Evolutionary conservation across 768 basidiomycete species (phyloP).

Genomic region (Podaxis sp.): DNA sequence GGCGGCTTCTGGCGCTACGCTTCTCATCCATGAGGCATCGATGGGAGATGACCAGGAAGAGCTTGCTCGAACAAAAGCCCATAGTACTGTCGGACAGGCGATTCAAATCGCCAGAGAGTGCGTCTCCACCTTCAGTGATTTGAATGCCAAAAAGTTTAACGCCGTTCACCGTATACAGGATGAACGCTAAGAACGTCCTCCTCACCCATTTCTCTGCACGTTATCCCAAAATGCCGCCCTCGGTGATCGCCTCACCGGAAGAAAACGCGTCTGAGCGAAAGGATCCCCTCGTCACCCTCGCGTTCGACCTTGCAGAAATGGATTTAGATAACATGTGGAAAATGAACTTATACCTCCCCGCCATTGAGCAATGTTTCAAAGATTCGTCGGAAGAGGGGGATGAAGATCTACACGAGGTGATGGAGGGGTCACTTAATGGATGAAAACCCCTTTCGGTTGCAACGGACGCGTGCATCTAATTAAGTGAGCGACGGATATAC

Average conservation of each 20-base stretch:
- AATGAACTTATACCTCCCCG: slow-evolving; percentile 69
- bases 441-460: neutral
- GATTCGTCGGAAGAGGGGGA: slow-evolving; percentile 52
- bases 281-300: slow-evolving; percentile 59
- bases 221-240: slow-evolving; percentile 82
- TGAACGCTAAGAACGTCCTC: slow-evolving; percentile 82
- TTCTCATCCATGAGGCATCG: slow-evolving; percentile 94
- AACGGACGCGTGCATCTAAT: neutral
- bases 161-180: slow-evolving; percentile 41
- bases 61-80: slow-evolving; percentile 72
- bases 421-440: slow-evolving; percentile 19
- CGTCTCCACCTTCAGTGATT: slow-evolving; percentile 21
- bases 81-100: slow-evolving; percentile 90
- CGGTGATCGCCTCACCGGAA: slow-evolving; percentile 25
- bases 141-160: neutral
- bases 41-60: slow-evolving; percentile 83
- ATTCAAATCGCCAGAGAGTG: slow-evolving; percentile 73
- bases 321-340: slow-evolving; percentile 84
- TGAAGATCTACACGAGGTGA: slow-evolving; percentile 29
- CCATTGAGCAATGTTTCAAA: slow-evolving; percentile 62
- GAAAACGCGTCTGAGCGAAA: slow-evolving; percentile 14
- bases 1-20: slow-evolving; percentile 64
- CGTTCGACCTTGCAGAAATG: slow-evolving; percentile 78
- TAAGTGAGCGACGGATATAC: neutral
- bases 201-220: slow-evolving; percentile 95